phyloP scores from a whole-genome alignment of 305 asterid genomes.

The Plantago lanceolata region DNA sequence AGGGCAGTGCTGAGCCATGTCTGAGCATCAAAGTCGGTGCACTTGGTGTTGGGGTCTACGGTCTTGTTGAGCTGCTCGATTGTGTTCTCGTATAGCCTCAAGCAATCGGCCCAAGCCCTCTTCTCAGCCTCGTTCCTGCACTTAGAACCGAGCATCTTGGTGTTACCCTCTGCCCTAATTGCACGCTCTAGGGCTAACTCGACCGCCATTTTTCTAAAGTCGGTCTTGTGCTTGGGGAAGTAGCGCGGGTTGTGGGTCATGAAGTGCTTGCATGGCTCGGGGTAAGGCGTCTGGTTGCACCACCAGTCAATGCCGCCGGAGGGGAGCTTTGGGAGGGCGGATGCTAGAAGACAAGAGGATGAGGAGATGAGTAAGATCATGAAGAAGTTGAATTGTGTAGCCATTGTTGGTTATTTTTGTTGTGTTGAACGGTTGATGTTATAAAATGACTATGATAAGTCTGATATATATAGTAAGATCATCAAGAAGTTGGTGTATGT shows the following conservation, averaged over 20 bases:
- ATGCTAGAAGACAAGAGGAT: conserved; percentile 17
- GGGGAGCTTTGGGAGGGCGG: conserved; percentile 16
- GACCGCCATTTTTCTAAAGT: conserved; percentile 42
- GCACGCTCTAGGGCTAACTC: conserved; percentile 52
- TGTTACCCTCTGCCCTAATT: conserved; percentile 34
- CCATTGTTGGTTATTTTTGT: conserved; percentile 15
- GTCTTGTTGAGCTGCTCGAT: conserved; percentile 59
- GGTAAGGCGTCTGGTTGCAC: conserved; percentile 69
- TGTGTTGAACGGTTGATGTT: background rate
- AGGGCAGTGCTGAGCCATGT: conserved; percentile 83
- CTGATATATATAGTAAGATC: background rate
- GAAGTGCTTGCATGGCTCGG: conserved; percentile 58
- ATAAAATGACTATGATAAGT: background rate
- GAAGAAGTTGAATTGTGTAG: conserved; percentile 24
- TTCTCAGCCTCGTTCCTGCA: conserved; percentile 47
- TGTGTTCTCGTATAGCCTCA: conserved; percentile 44
- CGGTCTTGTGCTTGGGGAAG: conserved; percentile 35
- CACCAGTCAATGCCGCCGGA: conserved; percentile 30
- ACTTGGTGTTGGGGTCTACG: conserved; percentile 32
- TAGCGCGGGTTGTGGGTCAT: conserved; percentile 22
- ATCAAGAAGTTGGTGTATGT: background rate
- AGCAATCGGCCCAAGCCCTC: conserved; percentile 76
- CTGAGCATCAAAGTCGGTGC: conserved; percentile 55
- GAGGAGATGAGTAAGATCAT: conserved; percentile 25
- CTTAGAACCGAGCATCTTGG: conserved; percentile 37